Evolutionary conservation across 2,329 filamentous ascomycete species (phyloP).

Genomic region (Leptographium flavum): DNA sequence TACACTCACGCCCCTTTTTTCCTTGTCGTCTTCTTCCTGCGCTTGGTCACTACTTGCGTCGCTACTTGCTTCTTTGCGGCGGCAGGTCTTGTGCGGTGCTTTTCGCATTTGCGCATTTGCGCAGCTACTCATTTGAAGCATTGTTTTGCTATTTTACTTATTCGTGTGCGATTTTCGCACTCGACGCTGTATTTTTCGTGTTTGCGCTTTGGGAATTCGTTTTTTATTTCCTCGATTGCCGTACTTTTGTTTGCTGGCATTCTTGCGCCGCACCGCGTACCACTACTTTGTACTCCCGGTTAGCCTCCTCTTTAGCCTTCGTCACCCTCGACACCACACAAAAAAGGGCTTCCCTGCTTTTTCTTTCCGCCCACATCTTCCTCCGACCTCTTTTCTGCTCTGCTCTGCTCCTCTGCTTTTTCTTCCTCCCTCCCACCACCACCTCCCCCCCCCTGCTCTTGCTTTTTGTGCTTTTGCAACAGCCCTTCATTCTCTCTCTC

Average conservation of each 20-base stretch:
- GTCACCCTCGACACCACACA: conserved; percentile 1
- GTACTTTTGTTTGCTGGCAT: background rate
- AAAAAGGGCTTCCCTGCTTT: conserved; percentile 3
- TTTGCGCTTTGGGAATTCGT: background rate
- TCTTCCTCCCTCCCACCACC: background rate
- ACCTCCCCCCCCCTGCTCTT: conserved; percentile 1
- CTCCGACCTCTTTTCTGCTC: background rate
- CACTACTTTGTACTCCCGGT: too few species aligned
- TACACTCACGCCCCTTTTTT: background rate
- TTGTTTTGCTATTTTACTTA: too few species aligned
- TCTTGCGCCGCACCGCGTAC: too few species aligned
- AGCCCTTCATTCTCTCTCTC: conserved; percentile 3
- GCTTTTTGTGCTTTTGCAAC: conserved; percentile 3
- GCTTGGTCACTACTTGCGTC: background rate
- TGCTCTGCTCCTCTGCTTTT: background rate
- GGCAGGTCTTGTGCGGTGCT: too few species aligned
- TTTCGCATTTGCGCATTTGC: background rate
- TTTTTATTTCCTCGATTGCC: background rate
- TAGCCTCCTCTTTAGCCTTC: background rate
- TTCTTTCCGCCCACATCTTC: background rate
- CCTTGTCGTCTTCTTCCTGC: background rate
- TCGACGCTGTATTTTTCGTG: background rate
- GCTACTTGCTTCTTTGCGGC: background rate
- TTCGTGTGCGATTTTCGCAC: background rate
- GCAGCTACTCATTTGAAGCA: too few species aligned